phyloP scores from a whole-genome alignment of 257 asterid species.

The Mitragyna speciosa region DNA sequence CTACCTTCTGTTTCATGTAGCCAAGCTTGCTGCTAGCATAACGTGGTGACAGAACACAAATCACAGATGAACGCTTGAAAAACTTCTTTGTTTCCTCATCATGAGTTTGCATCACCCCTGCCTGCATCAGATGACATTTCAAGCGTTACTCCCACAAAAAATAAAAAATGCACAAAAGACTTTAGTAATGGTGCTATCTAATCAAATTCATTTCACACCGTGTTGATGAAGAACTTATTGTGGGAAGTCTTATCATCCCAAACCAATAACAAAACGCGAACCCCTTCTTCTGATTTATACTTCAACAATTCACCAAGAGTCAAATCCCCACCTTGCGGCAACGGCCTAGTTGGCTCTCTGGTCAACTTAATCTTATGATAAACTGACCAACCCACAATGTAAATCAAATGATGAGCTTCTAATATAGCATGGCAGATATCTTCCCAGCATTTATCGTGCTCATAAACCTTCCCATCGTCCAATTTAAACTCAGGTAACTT shows the following conservation, averaged over 20 bases:
- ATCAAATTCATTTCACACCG: slow-evolving; percentile 43
- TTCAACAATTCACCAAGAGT: slow-evolving; percentile 87
- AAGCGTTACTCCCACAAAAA: slow-evolving; percentile 10
- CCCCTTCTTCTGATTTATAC: slow-evolving; percentile 94
- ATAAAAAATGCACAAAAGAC: slow-evolving; percentile 1
- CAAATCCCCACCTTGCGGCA: slow-evolving; percentile 86
- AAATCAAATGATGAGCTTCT: slow-evolving; percentile 88
- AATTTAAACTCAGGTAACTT: slow-evolving; percentile 52
- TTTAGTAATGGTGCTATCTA: neutral
- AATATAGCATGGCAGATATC: slow-evolving; percentile 77
- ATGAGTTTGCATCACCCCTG: slow-evolving; percentile 84
- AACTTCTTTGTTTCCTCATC: slow-evolving; percentile 91
- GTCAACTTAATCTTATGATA: slow-evolving; percentile 66
- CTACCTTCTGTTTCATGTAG: slow-evolving; percentile 77
- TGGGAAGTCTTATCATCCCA: slow-evolving; percentile 99
- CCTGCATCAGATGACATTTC: slow-evolving; percentile 49
- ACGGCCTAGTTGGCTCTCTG: slow-evolving; percentile 66
- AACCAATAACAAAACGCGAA: slow-evolving; percentile 76
- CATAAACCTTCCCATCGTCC: slow-evolving; percentile 49
- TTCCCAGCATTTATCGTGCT: slow-evolving; percentile 73
- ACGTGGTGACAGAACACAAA: slow-evolving; percentile 84
- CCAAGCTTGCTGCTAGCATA: slow-evolving; percentile 83
- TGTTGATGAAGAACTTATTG: slow-evolving; percentile 51
- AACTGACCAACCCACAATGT: slow-evolving; percentile 92
- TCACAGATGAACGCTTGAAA: slow-evolving; percentile 82